Conservation (phyloP, 164 flowering plant species). For the Chloranthus sessilifolius region DNA sequence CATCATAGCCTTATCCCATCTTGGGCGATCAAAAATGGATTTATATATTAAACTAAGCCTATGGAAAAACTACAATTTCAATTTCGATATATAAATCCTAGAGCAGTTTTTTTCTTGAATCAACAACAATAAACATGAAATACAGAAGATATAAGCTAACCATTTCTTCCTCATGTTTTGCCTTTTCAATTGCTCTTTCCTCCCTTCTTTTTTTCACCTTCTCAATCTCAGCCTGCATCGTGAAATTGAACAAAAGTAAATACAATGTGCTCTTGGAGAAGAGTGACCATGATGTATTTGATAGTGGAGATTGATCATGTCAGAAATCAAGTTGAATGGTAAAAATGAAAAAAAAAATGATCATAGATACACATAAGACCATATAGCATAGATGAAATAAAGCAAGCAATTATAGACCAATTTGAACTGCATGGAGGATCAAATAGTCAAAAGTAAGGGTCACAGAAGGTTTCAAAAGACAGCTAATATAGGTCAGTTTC, state of each 20-base stretch:
- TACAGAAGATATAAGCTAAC: slow-evolving; percentile 28
- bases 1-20: neutral
- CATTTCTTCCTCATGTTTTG: slow-evolving; percentile 96
- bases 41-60: neutral
- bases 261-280: neutral
- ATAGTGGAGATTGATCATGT: no score
- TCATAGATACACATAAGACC: no score
- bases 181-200: slow-evolving; percentile 92
- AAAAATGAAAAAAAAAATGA: no score
- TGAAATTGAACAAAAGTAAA: slow-evolving; percentile 4
- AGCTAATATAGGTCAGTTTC: no score
- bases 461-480: no score
- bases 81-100: neutral
- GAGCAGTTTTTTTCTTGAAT: neutral
- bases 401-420: no score
- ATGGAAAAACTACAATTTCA: neutral
- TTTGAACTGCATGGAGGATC: no score
- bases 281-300: neutral
- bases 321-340: no score
- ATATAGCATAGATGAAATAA: no score
- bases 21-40: neutral
- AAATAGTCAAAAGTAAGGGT: no score
- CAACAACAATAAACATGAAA: slow-evolving; percentile 6
- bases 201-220: slow-evolving; percentile 96
- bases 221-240: slow-evolving; percentile 79